phyloP scores from a whole-genome alignment of 2,329 filamentous ascomycete genomes.

The Seiridium unicorne region DNA sequence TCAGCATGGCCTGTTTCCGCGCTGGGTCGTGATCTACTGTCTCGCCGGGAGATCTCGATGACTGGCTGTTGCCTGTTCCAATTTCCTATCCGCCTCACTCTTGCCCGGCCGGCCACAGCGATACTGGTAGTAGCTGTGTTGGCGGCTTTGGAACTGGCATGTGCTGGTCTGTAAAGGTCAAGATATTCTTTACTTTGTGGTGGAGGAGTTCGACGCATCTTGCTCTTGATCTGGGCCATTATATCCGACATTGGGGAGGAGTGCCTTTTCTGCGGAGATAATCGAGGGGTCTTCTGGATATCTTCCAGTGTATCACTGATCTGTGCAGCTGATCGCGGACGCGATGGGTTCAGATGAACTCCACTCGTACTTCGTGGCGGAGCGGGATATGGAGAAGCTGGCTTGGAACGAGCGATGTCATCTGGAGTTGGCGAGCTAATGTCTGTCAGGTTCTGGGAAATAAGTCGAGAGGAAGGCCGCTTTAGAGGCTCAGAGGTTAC shows the following conservation, averaged over 20 bases:
- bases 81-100: neutral
- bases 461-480: conserved; percentile 35
- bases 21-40: neutral
- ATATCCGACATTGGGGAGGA: neutral
- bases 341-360: neutral
- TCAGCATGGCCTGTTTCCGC: neutral
- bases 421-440: neutral
- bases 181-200: conserved; percentile 23
- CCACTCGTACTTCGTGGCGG: neutral
- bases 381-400: neutral
- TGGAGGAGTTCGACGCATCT: conserved; percentile 17
- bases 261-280: no score
- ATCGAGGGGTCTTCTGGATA: neutral
- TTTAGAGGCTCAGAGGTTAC: conserved; percentile 38
- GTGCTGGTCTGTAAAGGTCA: conserved; percentile 15
- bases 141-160: neutral
- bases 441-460: conserved; percentile 1
- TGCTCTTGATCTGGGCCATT: conserved; percentile 14
- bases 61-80: neutral
- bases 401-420: neutral
- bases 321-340: neutral
- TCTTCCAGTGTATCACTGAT: no score
- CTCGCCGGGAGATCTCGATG: neutral
- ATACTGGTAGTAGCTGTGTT: conserved; percentile 7
- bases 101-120: conserved; percentile 14